Base-by-base conservation (phyloP, 163 green algal genomes). In the Volvox carteri region DNA sequence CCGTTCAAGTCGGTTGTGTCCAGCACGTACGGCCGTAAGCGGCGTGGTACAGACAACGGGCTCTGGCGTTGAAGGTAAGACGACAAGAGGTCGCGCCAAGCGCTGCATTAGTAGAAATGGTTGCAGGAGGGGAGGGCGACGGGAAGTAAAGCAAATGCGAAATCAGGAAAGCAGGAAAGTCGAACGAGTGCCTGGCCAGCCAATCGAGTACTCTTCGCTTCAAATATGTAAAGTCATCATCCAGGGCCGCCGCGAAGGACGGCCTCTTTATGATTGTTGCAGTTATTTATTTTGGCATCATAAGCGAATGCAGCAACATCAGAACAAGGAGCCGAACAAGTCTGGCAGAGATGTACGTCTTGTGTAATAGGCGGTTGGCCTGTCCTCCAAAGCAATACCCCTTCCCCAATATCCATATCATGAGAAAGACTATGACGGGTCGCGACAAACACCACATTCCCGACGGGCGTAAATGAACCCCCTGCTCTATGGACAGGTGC, bases 11-110 rank as follows among this genome's bases (percentile, higher is more conserved):
- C 67, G 3, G 67, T 74, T 7, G 48, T 41, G 67, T 88, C 81
- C 7, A 88, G 0, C 21, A 44, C 9, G 18, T 56, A 42, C 25
- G 81, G 81, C 9, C 48, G 46, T 35, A 88, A 37, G 6, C 37
- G 68, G n/a, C 48, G 70, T 6, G 83, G 83, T 54, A 88, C 18
- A 35, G 3, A 33, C 33, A 88, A 70, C 1, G 83, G 83, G 23
- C 67, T 67, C 67, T 81, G 83, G 28, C 48, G 83, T 54, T 88
- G 83, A 35, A 88, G 50, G 39, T 88, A 88, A 8, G 70, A 50
- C 2, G 21, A 50, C 2, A 88, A 48, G 28, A 74, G 12, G 37
- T 60, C 48, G 48, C 68, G 83, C 65, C 67, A 88, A 5, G 48
- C 25, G 83, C 83, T 88, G 68, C 11, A 28, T 11, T 14, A 58